Base-by-base conservation (phyloP, 23 red algal species). In the Gracilaria domingensis region DNA sequence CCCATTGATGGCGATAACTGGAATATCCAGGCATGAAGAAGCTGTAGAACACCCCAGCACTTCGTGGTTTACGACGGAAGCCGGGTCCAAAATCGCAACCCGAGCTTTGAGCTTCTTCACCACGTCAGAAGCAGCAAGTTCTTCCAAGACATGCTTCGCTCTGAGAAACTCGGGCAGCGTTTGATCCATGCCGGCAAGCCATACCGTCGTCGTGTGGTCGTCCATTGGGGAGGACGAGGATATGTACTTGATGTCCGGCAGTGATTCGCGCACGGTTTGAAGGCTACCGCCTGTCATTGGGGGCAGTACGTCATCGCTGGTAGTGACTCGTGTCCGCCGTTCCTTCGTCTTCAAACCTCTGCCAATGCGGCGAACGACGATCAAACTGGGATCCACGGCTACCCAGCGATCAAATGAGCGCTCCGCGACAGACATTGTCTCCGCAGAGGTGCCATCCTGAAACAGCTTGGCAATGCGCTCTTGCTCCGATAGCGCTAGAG, bases 351-450 rank as follows among this genome's bases (percentile, higher is more conserved):
- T 75, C 78, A 75, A 50, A 8, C 49, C 62, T 42, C 55, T 32
- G 54, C 89, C 69, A 20, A 92, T 20, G 35, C 88, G 37, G 2
- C 35, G 60, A 16, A 92, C 80, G 28, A 92, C 89, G 37, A 92
- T 84, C 30, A 92, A 48, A 28, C 25, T 58, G 1, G 78, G 48
- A 69, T 92, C 89, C 30, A 45, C 47, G 13, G 38, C 21, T 1
- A 92, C 89, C 89, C 89, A 92, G n/a, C 69, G 87, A 17, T 80
- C 87, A 56, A 91, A 67, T 26, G 50, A 64, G 44, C 34, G 44
- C 4, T 70, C 34, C 17, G 71, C 53, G 0, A 57, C 50, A 20
- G 38, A 30, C 20, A 54, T 45, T 13, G 0, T 40, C 30, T 42
- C 11, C 17, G 1, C 25, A 12, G 55, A 50, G 32, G 1, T 6